Evolutionary conservation across 257 asterid species (phyloP).

Genomic region (Nicotiana paniculata): DNA sequence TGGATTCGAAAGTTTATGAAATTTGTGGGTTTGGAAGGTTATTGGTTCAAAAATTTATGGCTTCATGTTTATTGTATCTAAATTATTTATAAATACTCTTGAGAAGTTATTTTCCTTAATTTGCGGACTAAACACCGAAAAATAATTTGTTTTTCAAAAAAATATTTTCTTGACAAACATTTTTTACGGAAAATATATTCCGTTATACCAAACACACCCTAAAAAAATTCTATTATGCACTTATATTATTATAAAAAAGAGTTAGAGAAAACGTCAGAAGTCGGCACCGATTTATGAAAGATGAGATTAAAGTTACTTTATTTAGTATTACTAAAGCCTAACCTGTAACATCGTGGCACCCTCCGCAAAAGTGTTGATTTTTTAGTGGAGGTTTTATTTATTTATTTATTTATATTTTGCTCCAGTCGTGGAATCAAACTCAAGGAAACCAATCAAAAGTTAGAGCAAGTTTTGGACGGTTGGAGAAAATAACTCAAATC

Average conservation of each 20-base stretch:
- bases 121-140: too few relatives aligned
- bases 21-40: too few relatives aligned
- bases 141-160: too few relatives aligned
- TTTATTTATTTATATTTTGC: neutral
- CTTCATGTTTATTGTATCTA: too few relatives aligned
- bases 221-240: neutral
- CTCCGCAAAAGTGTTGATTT: neutral
- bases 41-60: too few relatives aligned
- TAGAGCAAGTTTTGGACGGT: neutral
- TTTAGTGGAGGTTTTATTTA: neutral
- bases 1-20: too few relatives aligned
- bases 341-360: neutral
- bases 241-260: neutral
- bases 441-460: neutral
- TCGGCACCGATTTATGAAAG: neutral
- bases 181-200: too few relatives aligned
- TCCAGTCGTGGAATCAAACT: neutral
- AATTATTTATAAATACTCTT: too few relatives aligned
- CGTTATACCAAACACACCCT: too few relatives aligned
- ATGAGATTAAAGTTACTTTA: neutral
- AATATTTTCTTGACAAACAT: too few relatives aligned
- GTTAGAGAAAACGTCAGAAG: neutral
- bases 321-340: neutral
- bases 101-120: too few relatives aligned
- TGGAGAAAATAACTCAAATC: neutral